phyloP scores from a whole-genome alignment of 1,139 yeast species.

The Protomyces inundatus region DNA sequence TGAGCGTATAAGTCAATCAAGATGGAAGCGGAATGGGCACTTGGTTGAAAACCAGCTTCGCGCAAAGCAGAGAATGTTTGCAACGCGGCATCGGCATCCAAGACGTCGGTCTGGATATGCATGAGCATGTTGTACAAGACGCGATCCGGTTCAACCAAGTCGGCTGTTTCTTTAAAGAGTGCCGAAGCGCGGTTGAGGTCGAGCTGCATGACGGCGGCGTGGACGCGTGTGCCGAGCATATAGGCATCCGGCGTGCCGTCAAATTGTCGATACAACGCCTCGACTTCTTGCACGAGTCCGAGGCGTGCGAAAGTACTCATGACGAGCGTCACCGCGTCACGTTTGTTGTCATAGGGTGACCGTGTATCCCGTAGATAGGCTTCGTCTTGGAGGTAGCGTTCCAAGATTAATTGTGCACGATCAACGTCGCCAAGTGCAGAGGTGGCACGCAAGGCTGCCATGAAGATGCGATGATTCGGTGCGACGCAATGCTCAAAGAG shows the following conservation, averaged over 20 bases:
- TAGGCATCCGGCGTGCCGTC: conserved; percentile 6
- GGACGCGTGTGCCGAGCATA: conserved; percentile 12
- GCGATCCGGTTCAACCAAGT: conserved; percentile 10
- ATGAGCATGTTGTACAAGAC: conserved; percentile 14
- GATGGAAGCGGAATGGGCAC: conserved; percentile 9
- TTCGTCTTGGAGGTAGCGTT: background rate
- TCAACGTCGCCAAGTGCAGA: background rate
- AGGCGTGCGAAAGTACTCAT: conserved; percentile 10
- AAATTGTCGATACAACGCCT: conserved; percentile 2
- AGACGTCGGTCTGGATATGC: conserved; percentile 5
- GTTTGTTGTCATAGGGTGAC: background rate
- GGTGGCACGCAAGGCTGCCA: background rate
- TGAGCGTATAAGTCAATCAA: conserved; percentile 15
- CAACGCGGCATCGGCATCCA: conserved; percentile 1
- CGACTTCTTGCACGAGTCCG: conserved; percentile 8
- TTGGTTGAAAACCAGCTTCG: conserved; percentile 2
- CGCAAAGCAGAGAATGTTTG: background rate
- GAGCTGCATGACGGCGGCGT: conserved; percentile 8
- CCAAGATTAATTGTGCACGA: background rate
- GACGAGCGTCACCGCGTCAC: background rate
- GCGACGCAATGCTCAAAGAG: background rate
- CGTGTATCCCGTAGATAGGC: background rate
- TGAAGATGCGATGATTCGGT: background rate
- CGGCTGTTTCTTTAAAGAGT: background rate
- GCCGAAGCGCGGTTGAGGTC: conserved; percentile 2